A percentile compares a stretch with the other conserved stretches of the same genome.
Evolutionary conservation across 2,329 filamentous ascomycete species (phyloP).

Genomic region (Lachnellula suecica): DNA sequence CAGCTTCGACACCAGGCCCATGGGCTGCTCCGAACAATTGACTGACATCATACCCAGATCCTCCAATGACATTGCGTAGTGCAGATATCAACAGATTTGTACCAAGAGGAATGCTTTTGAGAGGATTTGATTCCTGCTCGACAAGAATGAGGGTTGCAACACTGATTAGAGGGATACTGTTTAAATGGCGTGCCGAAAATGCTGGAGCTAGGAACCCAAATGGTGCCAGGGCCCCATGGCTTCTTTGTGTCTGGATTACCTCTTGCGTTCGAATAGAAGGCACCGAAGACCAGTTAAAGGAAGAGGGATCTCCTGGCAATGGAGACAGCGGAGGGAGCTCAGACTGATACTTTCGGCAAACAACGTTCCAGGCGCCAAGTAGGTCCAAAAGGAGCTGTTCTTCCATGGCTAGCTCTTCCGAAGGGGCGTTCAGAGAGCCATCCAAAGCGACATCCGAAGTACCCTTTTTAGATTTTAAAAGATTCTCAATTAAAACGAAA

Average conservation of each 20-base stretch:
- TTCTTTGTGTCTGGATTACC: constrained; percentile 9
- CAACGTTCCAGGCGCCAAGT: constrained; percentile 32
- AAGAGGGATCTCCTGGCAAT: constrained; percentile 3
- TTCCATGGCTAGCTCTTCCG: constrained; percentile 5
- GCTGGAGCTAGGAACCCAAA: constrained; percentile 24
- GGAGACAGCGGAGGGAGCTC: constrained; percentile 10
- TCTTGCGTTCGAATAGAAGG: constrained; percentile 14
- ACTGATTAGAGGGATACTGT: constrained; percentile 22
- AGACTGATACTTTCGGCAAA: constrained; percentile 22
- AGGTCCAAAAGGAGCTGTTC: constrained; percentile 25
- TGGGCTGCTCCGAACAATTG: not conserved
- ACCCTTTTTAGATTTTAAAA: constrained; percentile 15
- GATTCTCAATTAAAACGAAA: constrained; percentile 17
- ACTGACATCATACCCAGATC: constrained; percentile 10
- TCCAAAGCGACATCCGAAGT: too few species aligned
- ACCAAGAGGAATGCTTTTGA: constrained; percentile 2
- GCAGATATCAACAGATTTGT: constrained; percentile 11
- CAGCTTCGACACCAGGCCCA: not conserved
- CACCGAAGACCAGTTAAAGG: constrained; percentile 27
- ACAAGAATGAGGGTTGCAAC: constrained; percentile 29
- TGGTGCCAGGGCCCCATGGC: constrained; percentile 10
- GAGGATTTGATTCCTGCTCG: constrained; percentile 3
- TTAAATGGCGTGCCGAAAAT: constrained; percentile 12
- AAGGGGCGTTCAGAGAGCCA: too few species aligned
- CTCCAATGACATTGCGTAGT: constrained; percentile 11